Base-by-base conservation (phyloP, 1,284 basidiomycete genomes). In the Polyporus tsugae region DNA sequence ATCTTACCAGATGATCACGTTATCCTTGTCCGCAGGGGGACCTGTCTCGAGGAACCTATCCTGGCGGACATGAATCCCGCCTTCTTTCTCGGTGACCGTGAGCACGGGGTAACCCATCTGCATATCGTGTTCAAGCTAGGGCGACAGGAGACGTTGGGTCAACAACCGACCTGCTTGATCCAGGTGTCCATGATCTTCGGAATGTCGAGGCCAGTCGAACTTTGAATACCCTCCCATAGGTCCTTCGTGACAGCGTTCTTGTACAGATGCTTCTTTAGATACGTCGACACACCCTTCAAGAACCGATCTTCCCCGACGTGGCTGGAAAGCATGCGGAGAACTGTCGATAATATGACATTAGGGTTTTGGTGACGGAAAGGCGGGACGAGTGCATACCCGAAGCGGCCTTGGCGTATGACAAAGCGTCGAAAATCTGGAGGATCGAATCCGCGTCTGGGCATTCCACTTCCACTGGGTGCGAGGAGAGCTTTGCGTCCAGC, bases 401-500 rank as follows among this genome's bases (percentile, higher is more conserved):
- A 19, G 91, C 95, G 55, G 94, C 95, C 81, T 97, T 97, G 33
- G 91, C 91, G 79, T 96, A 96, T 7, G 92, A 95, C 67, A 96
- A 84, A 7, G 87, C 85, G 77, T 97, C 95, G 78, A 97, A 96
- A 66, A 97, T 96, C 87, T 94, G 92, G 77, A 92, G 92, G 75
- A 96, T 93, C 77, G 93, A 89, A 76, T 94, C 91, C 15, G 94
- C 92, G 77, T 97, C 94, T 0, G 94, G 94, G 76, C 93, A 95
- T 11, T 93, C 92, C 22, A 98, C 95, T 80, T 99, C 96, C 76
- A 99, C 95, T 1, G 97, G 94, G 80, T 99, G 97, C 39, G 95
- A 97, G 13, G 96, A 97, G 19, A 94, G 84, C 79, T 97, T 95
- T 7, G 94, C 89, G 77, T 99, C 97, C 63, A 98, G 87, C 46